Evolutionary conservation across 495 filamentous ascomycete species (phyloP), one percentile per base, ranked within the genome.

Genomic region (Diplogelasinospora grovesii): DNA sequence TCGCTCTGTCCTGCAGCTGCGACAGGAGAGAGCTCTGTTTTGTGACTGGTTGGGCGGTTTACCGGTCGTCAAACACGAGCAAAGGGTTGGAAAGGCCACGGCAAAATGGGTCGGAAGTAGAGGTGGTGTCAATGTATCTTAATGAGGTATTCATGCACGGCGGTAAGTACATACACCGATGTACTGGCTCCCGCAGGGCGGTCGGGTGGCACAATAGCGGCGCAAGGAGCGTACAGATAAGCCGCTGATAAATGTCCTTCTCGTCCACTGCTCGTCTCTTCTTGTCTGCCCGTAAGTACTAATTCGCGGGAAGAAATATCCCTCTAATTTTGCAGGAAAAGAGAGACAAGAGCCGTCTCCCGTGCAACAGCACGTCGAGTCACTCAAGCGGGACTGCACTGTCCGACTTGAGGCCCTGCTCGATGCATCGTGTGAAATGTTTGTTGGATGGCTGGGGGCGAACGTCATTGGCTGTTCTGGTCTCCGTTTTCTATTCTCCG

Each of bases 401-500:
- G n/a, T n/a, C n/a, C n/a, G n/a, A n/a, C n/a, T n/a, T n/a, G n/a
- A n/a, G n/a, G 36, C 36, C 41, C 36, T 36, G 26, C 37, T 31
- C 30, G 23, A 36, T 19, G 18, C 7, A 16, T 27, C 19, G 32
- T 27, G 22, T 28, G 45, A 27, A 45, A 35, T 40, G 32, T 61
- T 60, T 54, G 55, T 39, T 41, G 59, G 61, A 66, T 67, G 66
- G 66, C 63, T 70, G 66, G 63, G 59, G 52, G 36, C 45, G 40
- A 27, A 34, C 54, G 45, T 52, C 52, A 68, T 70, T 70, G 66
- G 66, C 31, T 36, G 36, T 16, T 35, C 46, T 34, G 21, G 35
- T 24, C n/a, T 28, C 22, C 20, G 10, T 27, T 23, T 22, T 35
- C 31, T 41, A 50, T 47, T 34, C 25, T 36, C 35, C 11, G 41